Evolutionary conservation across 768 basidiomycete genomes (phyloP), one percentile per base, ranked within the genome.

Genomic region (Trametes coccinea): DNA sequence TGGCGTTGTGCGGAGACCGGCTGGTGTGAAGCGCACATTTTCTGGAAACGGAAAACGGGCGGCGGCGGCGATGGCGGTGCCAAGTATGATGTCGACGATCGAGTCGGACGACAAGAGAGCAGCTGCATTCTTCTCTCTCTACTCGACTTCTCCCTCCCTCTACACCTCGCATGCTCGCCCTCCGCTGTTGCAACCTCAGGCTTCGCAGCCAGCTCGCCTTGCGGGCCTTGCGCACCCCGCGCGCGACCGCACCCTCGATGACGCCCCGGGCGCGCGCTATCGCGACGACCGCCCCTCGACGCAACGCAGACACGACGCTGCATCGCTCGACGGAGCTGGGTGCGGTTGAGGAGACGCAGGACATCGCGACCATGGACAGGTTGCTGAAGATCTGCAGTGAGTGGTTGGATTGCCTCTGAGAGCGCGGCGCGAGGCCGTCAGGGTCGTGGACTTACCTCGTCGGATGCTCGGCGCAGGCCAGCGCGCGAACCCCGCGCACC

Each of bases 311-410:
- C 3, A 13, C 62, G 22, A 50, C 54, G 39, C 55, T 66, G n/a
- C 49, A 61, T 14, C 69, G 62, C 44, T 60, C 63, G 29, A 63
- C 61, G 17, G 69, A 70, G 57, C 50, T 65, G 16, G 67, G 67
- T 13, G 69, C 69, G 10, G 68, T 67, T 17, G 77, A 82, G 56
- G 88, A 88, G 70, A 84, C 80, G 4, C 78, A 84, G 57, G 84
- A 86, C 72, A 78, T 89, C 11, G 78, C 75, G 9, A 74, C 78
- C 13, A 84, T 89, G 79, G 86, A 87, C 69, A 70, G 69, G 27
- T 74, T 88, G 30, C 73, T 88, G 61, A 80, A 78, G 58, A 73
- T 73, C 43, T 82, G 86, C 70, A 80, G 87, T 88, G 67, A 80
- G 87, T 77, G 9, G 14, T 29, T 51, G 17, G 22, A 33, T n/a